Base-by-base conservation (phyloP, 305 asterid genomes). In the Solanum hybrid region DNA sequence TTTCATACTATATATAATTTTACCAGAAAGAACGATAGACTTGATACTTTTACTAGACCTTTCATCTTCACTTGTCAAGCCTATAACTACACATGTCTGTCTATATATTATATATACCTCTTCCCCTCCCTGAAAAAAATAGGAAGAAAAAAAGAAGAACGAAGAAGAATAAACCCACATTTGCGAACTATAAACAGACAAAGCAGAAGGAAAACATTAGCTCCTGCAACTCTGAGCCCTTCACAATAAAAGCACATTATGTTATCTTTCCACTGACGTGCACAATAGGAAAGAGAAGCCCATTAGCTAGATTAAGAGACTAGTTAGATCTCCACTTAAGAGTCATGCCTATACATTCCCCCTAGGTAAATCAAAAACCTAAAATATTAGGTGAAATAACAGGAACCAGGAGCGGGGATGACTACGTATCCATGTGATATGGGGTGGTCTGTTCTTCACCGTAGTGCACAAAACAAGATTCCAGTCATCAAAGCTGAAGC, bases 401-500 rank as follows among this genome's bases (percentile, higher is more conserved):
- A 45, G 40, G 42, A 45, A 51, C 73, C 75, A 34, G 26, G 31
- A 51, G 31, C 42, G 7, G 75, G 75, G 75, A 84, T 51, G 36
- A 51, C 87, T 51, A 84, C 19, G 32, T 51, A 84, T 84, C 86
- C 17, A 79, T 51, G 19, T 24, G 42, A 45, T 27, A 15, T 84
- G 32, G 19, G 27, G 40, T 84, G 38, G 40, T 82, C 27, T 19
- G 31, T 51, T 45, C 87, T 31, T 51, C 29, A 42, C 40, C 10
- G 2, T 31, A 19, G 42, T 51, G 75, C 40, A 84, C 72, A 17
- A 31, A 2, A 51, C 75, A 29, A 84, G 75, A 84, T 51, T 81
- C 75, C 75, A 51, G 37, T 85, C 88, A 90, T 96, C 94, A 96
- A 88, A 95, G 95, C 91, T 95, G 98, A 91, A 95, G 96, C 91